Evolutionary conservation across 1,284 basidiomycete genomes (phyloP), one percentile per base, ranked within the genome.

Genomic region (Cryptococcus jaspeensis): DNA sequence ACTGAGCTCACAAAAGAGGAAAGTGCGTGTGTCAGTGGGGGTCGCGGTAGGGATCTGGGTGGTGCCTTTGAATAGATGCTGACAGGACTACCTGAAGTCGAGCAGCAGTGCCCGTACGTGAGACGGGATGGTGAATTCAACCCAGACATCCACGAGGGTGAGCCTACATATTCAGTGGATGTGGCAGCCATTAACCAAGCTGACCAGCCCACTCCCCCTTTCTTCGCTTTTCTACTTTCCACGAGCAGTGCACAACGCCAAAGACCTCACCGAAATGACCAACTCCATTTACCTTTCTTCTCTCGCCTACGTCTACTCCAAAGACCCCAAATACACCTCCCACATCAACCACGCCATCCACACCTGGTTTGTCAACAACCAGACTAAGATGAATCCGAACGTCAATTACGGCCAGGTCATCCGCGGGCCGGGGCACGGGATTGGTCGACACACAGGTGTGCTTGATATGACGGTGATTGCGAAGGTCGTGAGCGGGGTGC

Each of bases 331-430:
- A 15, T 66, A 65, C 54, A 59, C 67, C 35, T 45, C 41, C 9
- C 55, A 64, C 38, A 56, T 61, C 43, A 52, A 58, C 20, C 23
- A 50, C 37, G 61, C 55, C 52, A 52, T 67, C 40, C 25, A 61
- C 42, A 59, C 59, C 15, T 67, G 62, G 54, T 89, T 88, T 78
- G 73, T 87, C 15, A 79, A 86, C 59, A 56, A 78, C 0, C 75
- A 72, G 6, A 87, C 85, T 0, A 77, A 69, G 22, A 87, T 88
- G 84, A 85, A 86, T 62, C 87, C 87, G 2, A 84, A 87, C 67
- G 75, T 88, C 56, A 81, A 85, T 62, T 88, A 82, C 64, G 85
- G 81, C 0, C 87, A 89, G 66, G 80, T 86, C 70, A 71, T 83
- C 35, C 81, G 87, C 5, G 87, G 87, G 0, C 85, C 85, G 20